Base-by-base conservation (phyloP, 768 basidiomycete species). In the Cubamyces sp. region DNA sequence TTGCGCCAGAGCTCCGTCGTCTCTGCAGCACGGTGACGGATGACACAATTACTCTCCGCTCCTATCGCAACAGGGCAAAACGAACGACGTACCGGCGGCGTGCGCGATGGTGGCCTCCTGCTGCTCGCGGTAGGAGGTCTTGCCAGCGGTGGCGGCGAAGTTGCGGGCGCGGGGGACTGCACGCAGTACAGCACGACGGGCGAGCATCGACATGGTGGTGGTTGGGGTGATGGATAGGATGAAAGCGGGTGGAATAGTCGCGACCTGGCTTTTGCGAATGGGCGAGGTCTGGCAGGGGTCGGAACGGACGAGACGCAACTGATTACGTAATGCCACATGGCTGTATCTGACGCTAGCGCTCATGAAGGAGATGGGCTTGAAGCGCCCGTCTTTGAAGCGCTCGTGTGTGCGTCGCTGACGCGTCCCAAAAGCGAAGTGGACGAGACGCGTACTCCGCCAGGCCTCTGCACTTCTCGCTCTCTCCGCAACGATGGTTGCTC, bases 1-100 rank as follows among this genome's bases (percentile, higher is more conserved):
- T 87, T 92, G 71, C 91, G 87, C 92, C 92, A 94, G 66, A 94
- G 84, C 57, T 87, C 81, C 53, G 88, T 78, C 28, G 91, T 89
- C 61, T 86, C 92, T 94, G 69, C 40, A 57, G 45, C n/a, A 57
- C 49, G 41, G 26, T 18, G 18, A 69, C 64, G 66, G 66, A 45
- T 66, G 64, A 11, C 34, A 34, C 54, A 45, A 39, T 45, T 18
- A 57, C n/a, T n/a, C 12, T 14, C n/a, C 26, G 47, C 43, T 30
- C 57, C 47, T 59, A 15, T 51, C 39, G 53, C 40, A 30, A 30
- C 37, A 19, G 39, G 19, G 16, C 25, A 47, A 60, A 41, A 40
- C 39, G 7, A 37, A 62, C 47, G 50, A 62, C 70, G 30, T 64
- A 71, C 71, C 69, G 47, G 61, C 69, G 26, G 71, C 70, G 54